Conservation (phyloP, 2,329 filamentous ascomycete genomes). For the Incumbomyces delicatus region DNA sequence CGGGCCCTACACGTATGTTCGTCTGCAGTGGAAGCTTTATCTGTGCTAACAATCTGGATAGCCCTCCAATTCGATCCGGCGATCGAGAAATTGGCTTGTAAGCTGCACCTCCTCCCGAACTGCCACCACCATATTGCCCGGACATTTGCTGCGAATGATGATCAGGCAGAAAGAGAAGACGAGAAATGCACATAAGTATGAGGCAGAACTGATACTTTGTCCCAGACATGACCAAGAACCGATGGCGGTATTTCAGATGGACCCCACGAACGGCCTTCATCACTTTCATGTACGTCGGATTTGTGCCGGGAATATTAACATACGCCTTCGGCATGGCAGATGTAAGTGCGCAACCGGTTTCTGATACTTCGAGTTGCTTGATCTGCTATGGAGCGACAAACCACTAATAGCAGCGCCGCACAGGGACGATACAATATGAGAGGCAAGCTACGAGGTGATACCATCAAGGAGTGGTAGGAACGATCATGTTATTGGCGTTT, state of each 20-base stretch:
- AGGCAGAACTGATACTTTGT: conserved; percentile 3
- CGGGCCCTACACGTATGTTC: conserved; percentile 41
- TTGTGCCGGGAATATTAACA: conserved; percentile 62
- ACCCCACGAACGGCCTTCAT: conserved; percentile 72
- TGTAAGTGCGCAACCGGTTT: conserved; percentile 49
- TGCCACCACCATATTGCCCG: background rate
- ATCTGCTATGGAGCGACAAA: background rate
- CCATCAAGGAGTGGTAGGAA: conserved; percentile 64
- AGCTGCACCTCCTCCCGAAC: conserved; percentile 7
- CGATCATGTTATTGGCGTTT: conserved; percentile 2
- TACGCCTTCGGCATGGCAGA: conserved; percentile 71
- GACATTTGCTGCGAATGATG: background rate
- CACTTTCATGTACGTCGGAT: conserved; percentile 64
- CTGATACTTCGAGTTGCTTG: background rate
- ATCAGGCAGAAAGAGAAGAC: background rate
- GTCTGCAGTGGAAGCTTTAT: background rate
- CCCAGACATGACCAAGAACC: conserved; percentile 59
- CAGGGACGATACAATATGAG: conserved; percentile 81
- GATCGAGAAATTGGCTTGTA: conserved; percentile 43
- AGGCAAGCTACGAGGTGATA: conserved; percentile 79
- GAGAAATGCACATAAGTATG: background rate
- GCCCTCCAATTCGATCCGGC: conserved; percentile 35
- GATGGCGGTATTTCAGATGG: conserved; percentile 94
- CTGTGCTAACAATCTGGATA: conserved; percentile 22
- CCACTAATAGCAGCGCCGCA: background rate